Percentiles rank a stretch among this genome's conserved stretches.
Evolutionary conservation across 2,329 filamentous ascomycete genomes (phyloP).

Genomic region (Fusarium fracticaudum): DNA sequence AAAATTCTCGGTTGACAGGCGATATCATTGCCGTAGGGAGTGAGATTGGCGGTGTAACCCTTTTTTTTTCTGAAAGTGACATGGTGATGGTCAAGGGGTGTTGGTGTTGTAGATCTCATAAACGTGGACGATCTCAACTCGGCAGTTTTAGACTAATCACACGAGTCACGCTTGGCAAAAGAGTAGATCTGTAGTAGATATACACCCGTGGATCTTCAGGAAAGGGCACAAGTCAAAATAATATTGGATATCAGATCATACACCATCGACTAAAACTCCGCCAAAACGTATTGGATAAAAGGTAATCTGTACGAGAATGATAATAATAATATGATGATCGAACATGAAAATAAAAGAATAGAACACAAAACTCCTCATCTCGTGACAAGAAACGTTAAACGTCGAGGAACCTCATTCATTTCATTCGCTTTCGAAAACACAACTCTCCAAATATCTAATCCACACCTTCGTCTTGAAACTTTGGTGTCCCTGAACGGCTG

Average conservation of each 20-base stretch:
- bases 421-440: conserved; percentile 27
- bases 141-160: conserved; percentile 16
- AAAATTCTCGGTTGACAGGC: neutral
- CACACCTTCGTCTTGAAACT: conserved; percentile 46
- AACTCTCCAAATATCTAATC: conserved; percentile 38
- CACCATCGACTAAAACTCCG: conserved; percentile 4
- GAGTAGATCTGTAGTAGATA: neutral
- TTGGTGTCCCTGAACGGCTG: conserved; percentile 30
- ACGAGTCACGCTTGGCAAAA: conserved; percentile 11
- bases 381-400: conserved; percentile 30
- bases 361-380: conserved; percentile 31
- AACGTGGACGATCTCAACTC: conserved; percentile 23
- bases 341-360: conserved; percentile 6
- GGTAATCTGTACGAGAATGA: conserved; percentile 18
- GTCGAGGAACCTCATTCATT: conserved; percentile 11
- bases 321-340: conserved; percentile 1
- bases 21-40: neutral
- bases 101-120: conserved; percentile 10
- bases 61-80: neutral
- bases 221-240: neutral
- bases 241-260: conserved; percentile 16
- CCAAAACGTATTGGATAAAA: neutral
- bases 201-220: neutral
- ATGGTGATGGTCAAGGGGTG: conserved; percentile 13
- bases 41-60: conserved; percentile 18